These are phyloP conservation scores for Candida frijolesensis DNA, from an alignment of 1,139 yeast genomes.

Conservation along the genomic window DNA sequence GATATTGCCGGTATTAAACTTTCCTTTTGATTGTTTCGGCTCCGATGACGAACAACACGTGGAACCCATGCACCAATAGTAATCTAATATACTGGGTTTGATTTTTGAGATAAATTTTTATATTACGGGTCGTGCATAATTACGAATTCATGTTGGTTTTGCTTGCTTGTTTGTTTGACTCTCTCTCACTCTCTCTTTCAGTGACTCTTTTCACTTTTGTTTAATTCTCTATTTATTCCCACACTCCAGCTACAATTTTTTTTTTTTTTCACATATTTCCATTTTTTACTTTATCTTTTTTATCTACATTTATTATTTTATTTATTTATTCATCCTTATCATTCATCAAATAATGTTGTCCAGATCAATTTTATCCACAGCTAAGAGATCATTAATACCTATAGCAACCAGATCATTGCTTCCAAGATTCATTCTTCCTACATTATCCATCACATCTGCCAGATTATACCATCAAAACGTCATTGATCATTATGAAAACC, in stretches of 20 bases:
- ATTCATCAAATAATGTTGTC: constrained; percentile 22
- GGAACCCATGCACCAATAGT: too few species aligned
- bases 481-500: constrained; percentile 94
- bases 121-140: too few species aligned
- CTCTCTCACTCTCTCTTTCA: too few species aligned
- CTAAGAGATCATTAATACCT: constrained; percentile 7
- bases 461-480: constrained; percentile 69
- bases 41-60: too few species aligned
- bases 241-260: background rate
- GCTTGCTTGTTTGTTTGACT: too few species aligned
- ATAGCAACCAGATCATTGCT: background rate
- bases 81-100: too few species aligned
- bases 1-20: too few species aligned
- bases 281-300: background rate
- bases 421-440: background rate
- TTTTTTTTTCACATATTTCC: background rate
- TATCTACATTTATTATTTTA: too few species aligned
- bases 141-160: too few species aligned
- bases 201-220: background rate
- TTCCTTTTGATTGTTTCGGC: too few species aligned
- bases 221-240: background rate
- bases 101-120: too few species aligned
- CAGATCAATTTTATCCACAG: constrained; percentile 24
- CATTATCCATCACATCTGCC: constrained; percentile 10
- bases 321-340: too few species aligned